Conservation (phyloP, 2,329 filamentous ascomycete species). For the Aspergillus amoenus region DNA sequence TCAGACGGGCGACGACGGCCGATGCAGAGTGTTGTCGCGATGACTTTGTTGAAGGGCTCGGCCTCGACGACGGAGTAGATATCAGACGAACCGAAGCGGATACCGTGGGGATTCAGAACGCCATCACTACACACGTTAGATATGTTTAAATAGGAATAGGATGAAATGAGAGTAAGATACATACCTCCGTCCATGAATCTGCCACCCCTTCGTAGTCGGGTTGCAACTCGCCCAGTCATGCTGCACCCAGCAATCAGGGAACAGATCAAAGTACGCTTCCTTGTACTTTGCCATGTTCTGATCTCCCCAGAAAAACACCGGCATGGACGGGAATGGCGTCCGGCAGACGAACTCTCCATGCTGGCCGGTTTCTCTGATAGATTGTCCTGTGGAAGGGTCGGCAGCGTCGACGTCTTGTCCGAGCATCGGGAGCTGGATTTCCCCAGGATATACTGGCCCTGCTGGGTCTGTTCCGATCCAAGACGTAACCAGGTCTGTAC, state of each 20-base stretch:
- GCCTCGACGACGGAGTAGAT: slow-evolving; percentile 68
- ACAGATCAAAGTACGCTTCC: neutral
- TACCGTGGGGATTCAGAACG: slow-evolving; percentile 75
- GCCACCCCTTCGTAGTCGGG: slow-evolving; percentile 59
- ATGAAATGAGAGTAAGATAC: too few relatives aligned
- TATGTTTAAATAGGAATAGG: too few relatives aligned
- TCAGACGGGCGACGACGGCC: slow-evolving; percentile 68
- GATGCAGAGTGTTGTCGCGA: slow-evolving; percentile 74
- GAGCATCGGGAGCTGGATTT: slow-evolving; percentile 54
- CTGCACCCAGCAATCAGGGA: slow-evolving; percentile 58
- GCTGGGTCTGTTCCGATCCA: too few relatives aligned
- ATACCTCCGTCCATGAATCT: slow-evolving; percentile 35
- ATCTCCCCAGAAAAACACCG: neutral
- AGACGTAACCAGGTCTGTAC: too few relatives aligned
- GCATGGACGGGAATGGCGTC: neutral
- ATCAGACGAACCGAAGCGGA: slow-evolving; percentile 77
- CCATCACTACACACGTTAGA: slow-evolving; percentile 53
- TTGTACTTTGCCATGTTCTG: neutral
- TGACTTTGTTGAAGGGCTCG: slow-evolving; percentile 50
- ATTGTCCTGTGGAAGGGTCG: neutral
- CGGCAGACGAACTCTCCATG: neutral
- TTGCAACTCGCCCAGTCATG: slow-evolving; percentile 76
- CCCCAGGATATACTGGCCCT: slow-evolving; percentile 60
- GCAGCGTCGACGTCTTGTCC: slow-evolving; percentile 53
- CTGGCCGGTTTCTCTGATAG: neutral